Conservation (phyloP, 2,329 filamentous ascomycete genomes). For the Colletotrichum sp. region DNA sequence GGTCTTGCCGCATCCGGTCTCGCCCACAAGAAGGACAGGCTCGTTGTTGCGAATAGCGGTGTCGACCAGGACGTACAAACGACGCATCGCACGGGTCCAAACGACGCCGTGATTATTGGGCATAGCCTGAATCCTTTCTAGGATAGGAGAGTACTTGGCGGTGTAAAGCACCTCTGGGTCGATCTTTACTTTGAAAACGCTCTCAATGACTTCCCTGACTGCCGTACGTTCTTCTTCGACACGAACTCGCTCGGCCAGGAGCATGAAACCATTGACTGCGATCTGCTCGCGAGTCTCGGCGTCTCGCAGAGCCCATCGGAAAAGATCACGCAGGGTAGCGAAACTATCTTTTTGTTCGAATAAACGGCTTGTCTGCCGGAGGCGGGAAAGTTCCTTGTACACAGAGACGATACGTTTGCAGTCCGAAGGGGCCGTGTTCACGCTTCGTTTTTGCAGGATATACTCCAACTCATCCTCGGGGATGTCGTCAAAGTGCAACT, state of each 20-base stretch:
- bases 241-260: slow-evolving; percentile 93
- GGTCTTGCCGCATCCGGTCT: slow-evolving; percentile 98
- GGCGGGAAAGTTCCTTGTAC: slow-evolving; percentile 88
- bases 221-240: slow-evolving; percentile 84
- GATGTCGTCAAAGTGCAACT: slow-evolving; percentile 98
- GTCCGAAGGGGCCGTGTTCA: slow-evolving; percentile 87
- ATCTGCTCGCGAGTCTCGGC: slow-evolving; percentile 89
- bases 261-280: slow-evolving; percentile 92
- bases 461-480: slow-evolving; percentile 92
- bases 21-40: slow-evolving; percentile 91
- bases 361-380: slow-evolving; percentile 87
- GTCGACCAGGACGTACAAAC: slow-evolving; percentile 88
- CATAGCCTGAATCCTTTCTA: slow-evolving; percentile 51
- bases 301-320: slow-evolving; percentile 88
- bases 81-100: slow-evolving; percentile 94
- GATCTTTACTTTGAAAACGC: slow-evolving; percentile 85
- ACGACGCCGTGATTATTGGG: slow-evolving; percentile 72
- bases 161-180: slow-evolving; percentile 78
- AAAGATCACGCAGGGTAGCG: slow-evolving; percentile 93
- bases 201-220: slow-evolving; percentile 88
- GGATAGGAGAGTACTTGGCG: slow-evolving; percentile 58
- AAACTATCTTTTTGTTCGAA: slow-evolving; percentile 99
- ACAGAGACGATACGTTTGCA: slow-evolving; percentile 90
- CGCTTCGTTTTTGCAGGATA: slow-evolving; percentile 87
- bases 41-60: slow-evolving; percentile 89